phyloP scores from a whole-genome alignment of 495 filamentous ascomycete species.

The Penicillium steckii region DNA sequence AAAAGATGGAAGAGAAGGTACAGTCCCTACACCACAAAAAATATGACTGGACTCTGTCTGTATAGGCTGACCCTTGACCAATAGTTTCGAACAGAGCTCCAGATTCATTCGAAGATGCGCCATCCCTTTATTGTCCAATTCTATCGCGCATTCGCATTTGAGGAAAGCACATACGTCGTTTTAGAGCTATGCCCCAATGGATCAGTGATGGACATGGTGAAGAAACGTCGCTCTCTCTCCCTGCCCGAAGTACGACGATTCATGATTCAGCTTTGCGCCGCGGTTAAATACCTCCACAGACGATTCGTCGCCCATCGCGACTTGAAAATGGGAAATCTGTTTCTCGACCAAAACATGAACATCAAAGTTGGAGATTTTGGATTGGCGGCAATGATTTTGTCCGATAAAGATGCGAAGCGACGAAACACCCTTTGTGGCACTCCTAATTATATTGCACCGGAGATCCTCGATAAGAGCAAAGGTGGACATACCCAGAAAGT shows the following conservation, averaged over 20 bases:
- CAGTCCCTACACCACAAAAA: background rate
- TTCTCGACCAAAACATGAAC: constrained; percentile 94
- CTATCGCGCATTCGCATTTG: constrained; percentile 88
- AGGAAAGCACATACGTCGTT: constrained; percentile 86
- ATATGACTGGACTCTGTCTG: background rate
- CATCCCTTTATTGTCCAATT: constrained; percentile 95
- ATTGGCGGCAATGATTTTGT: constrained; percentile 86
- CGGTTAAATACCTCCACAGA: constrained; percentile 94
- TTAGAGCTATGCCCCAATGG: constrained; percentile 94
- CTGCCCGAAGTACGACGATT: constrained; percentile 90
- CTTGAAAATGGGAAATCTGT: constrained; percentile 97
- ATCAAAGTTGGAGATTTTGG: constrained; percentile 98
- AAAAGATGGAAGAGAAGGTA: constrained; percentile 89
- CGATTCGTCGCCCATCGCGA: constrained; percentile 95
- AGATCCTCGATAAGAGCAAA: constrained; percentile 75
- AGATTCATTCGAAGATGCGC: constrained; percentile 96
- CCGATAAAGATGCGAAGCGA: constrained; percentile 77
- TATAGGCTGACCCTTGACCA: constrained; percentile 35
- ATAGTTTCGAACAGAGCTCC: constrained; percentile 94
- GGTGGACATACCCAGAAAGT: constrained; percentile 90
- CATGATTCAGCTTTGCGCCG: constrained; percentile 90
- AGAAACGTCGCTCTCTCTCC: constrained; percentile 78
- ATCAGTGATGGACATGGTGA: constrained; percentile 98
- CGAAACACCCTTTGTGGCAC: constrained; percentile 94
- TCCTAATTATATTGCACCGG: constrained; percentile 97